Evolutionary conservation across 2,329 filamentous ascomycete species (phyloP), one percentile per base, ranked within the genome.

Genomic region (Tolypocladium inflatum): DNA sequence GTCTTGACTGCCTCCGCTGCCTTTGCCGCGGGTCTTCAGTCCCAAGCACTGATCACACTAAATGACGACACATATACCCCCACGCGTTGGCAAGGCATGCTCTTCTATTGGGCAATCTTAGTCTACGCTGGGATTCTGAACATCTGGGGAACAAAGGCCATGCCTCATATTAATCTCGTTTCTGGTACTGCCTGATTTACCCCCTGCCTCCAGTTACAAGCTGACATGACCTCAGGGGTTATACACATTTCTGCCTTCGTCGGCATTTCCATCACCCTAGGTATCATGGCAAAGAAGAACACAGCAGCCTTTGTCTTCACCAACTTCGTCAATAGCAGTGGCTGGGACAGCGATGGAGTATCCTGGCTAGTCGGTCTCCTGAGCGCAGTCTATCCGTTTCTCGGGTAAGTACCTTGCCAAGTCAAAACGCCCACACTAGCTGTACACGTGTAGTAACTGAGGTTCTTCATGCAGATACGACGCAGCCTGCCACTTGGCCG

Each of bases 1-100:
- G 71, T 78, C 1, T 61, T 78, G 2, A 75, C 75, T n/a, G 74
- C 76, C 0, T 78, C 78, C 0, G 76, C 76, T 21, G 77, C 76
- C 0, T 79, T 79, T 54, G 72, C 75, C 0, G 73, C 72, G 1
- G 76, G 75, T 0, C 68, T 79, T 0, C 74, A 78, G 56, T 63
- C 73, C 0, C 76, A 79, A 57, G 70, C 71, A 0, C 62, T 79
- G 13, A 73, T 80, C 48, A 72, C 73, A 2, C 55, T 80, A 3
- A 79, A 77, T 57, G 60, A 74, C 17, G 68, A 71, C 0, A 64
- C 63, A 0, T 80, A 80, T 56, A 52, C 68, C 0, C 74, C 76
- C 0, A 48, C 68, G n/a, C 61, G 74, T 30, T 79, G 74, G 73
- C 74, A 76, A 23, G 76, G 75, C 0, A 74, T 78, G 69, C 61